A percentile compares a stretch with the other conserved stretches of the same genome.
phyloP scores from a whole-genome alignment of 257 asterid species.

The Paraleonurus japonicus region DNA sequence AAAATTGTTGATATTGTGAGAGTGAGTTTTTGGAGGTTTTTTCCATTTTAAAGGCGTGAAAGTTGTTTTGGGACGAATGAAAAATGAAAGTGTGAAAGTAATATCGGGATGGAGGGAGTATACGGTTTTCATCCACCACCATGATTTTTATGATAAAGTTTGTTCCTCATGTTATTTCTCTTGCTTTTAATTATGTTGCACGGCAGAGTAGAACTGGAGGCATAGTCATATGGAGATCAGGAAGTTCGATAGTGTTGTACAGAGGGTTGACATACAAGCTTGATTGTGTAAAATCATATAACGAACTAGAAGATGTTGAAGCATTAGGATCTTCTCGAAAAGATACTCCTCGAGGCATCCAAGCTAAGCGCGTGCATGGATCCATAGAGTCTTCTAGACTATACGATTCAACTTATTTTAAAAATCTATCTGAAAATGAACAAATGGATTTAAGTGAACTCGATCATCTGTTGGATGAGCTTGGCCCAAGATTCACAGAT shows the following conservation, averaged over 20 bases:
- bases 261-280: constrained; percentile 78
- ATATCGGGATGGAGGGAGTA: too few species aligned
- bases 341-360: constrained; percentile 28
- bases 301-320: constrained; percentile 32
- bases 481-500: constrained; percentile 81
- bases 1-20: too few species aligned
- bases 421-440: constrained; percentile 52
- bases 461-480: constrained; percentile 59
- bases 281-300: constrained; percentile 67
- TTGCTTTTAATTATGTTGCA: constrained; percentile 30
- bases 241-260: constrained; percentile 74
- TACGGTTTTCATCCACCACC: neutral
- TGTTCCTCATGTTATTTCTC: constrained; percentile 29
- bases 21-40: too few species aligned
- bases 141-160: neutral
- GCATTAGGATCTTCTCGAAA: constrained; percentile 29
- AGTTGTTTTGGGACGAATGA: too few species aligned
- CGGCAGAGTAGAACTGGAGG: constrained; percentile 92
- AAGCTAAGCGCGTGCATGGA: constrained; percentile 22
- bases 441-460: constrained; percentile 55
- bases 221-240: constrained; percentile 86
- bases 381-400: constrained; percentile 32
- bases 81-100: too few species aligned
- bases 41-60: too few species aligned
- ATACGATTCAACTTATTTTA: constrained; percentile 25